phyloP scores from a whole-genome alignment of 1,284 basidiomycete species.

The Ustilago sp. region DNA sequence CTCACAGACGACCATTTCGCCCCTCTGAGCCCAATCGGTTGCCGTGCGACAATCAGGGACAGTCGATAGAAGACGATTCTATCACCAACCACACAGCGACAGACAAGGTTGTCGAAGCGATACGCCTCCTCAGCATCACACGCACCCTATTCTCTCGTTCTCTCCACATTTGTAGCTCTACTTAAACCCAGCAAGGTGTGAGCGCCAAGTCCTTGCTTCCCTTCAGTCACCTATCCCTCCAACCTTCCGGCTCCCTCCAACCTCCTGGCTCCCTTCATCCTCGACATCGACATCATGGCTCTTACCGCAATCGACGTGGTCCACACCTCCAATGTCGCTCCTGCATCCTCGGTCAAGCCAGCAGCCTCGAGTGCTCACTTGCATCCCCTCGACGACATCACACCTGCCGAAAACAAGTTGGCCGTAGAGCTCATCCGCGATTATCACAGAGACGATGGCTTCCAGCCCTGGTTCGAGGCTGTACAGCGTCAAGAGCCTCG shows the following conservation, averaged over 20 bases:
- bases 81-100: not conserved
- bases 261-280: not conserved
- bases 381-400: constrained; percentile 43
- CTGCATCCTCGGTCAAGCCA: constrained; percentile 11
- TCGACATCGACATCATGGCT: constrained; percentile 12
- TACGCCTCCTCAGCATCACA: not conserved
- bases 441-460: constrained; percentile 17
- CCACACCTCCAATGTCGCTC: constrained; percentile 1
- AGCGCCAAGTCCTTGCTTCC: not conserved
- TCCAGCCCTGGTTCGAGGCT: constrained; percentile 45
- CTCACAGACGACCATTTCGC: not conserved
- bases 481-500: constrained; percentile 44
- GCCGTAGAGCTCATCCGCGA: constrained; percentile 30
- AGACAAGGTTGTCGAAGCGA: not conserved
- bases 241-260: not conserved
- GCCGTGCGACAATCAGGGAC: too few species aligned
- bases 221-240: not conserved
- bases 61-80: not conserved
- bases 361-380: constrained; percentile 3
- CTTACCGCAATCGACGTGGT: constrained; percentile 26
- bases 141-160: not conserved
- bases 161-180: not conserved
- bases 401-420: constrained; percentile 27
- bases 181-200: not conserved
- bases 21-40: too few species aligned